A percentile compares a stretch with the other conserved stretches of the same genome.
Evolutionary conservation across 1,284 basidiomycete species (phyloP).

Genomic region (Amylostereum areolatum): DNA sequence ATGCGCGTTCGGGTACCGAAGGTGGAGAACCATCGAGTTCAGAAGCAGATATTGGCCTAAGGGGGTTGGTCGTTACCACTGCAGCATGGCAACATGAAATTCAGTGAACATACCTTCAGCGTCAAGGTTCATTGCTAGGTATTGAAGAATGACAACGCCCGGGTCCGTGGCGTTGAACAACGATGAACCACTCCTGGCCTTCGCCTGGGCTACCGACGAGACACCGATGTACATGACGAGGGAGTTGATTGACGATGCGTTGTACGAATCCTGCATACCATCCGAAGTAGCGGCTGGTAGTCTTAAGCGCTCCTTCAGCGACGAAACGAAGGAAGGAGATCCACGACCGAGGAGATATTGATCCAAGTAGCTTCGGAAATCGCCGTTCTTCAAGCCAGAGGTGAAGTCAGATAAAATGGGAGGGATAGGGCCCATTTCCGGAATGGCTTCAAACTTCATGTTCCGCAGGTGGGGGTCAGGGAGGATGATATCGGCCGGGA

Average conservation of each 20-base stretch:
- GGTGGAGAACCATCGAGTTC: conserved; percentile 86
- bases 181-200: conserved; percentile 72
- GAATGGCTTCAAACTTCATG: conserved; percentile 64
- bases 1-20: conserved; percentile 95
- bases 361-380: conserved; percentile 76
- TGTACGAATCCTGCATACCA: conserved; percentile 66
- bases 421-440: conserved; percentile 89
- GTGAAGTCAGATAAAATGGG: conserved; percentile 89
- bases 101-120: conserved; percentile 65
- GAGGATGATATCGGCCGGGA: conserved; percentile 81
- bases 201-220: conserved; percentile 81
- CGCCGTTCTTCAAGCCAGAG: conserved; percentile 71
- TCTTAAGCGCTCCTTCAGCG: conserved; percentile 75
- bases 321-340: conserved; percentile 64
- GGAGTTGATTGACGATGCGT: conserved; percentile 84
- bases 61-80: conserved; percentile 4
- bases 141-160: conserved; percentile 77
- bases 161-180: conserved; percentile 78
- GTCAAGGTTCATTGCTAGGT: conserved; percentile 80
- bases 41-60: conserved; percentile 90
- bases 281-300: conserved; percentile 42
- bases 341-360: conserved; percentile 74
- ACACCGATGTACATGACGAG: conserved; percentile 94
- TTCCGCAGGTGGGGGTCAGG: conserved; percentile 85
- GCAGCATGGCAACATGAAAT: background rate